phyloP scores from a whole-genome alignment of 805 yeast species.

The Groenewaldozyma tartarivorans region DNA sequence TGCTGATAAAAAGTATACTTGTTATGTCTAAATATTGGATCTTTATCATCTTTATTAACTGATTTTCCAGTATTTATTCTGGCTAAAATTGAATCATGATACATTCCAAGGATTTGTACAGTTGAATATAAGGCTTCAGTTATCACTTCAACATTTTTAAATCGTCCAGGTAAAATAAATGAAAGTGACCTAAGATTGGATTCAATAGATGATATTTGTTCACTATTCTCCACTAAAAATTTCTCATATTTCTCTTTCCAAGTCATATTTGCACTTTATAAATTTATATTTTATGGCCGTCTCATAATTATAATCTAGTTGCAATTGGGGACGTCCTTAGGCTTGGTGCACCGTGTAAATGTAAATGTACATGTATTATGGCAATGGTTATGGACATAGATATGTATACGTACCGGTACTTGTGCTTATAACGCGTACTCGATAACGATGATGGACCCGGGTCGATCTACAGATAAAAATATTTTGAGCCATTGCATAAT shows the following conservation, averaged over 20 bases:
- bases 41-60: slow-evolving; percentile 4
- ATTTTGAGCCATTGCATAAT: no score
- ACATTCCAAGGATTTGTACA: slow-evolving; percentile 28
- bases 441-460: no score
- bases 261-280: no score
- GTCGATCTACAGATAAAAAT: no score
- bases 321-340: no score
- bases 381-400: no score
- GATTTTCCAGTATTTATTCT: slow-evolving; percentile 13
- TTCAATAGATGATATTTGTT: slow-evolving; percentile 30
- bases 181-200: slow-evolving; percentile 26
- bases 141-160: slow-evolving; percentile 30
- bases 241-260: slow-evolving; percentile 26
- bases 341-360: no score
- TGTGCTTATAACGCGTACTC: no score
- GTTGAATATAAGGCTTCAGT: slow-evolving; percentile 27
- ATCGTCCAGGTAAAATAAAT: slow-evolving; percentile 31
- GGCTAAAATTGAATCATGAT: slow-evolving; percentile 29
- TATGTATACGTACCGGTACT: no score
- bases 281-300: no score
- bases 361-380: no score
- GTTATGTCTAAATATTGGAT: slow-evolving; percentile 23
- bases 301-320: no score
- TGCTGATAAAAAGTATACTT: slow-evolving; percentile 21
- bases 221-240: slow-evolving; percentile 28